Evolutionary conservation across 2,329 filamentous ascomycete genomes (phyloP).

Genomic region (Blastomyces parvus): DNA sequence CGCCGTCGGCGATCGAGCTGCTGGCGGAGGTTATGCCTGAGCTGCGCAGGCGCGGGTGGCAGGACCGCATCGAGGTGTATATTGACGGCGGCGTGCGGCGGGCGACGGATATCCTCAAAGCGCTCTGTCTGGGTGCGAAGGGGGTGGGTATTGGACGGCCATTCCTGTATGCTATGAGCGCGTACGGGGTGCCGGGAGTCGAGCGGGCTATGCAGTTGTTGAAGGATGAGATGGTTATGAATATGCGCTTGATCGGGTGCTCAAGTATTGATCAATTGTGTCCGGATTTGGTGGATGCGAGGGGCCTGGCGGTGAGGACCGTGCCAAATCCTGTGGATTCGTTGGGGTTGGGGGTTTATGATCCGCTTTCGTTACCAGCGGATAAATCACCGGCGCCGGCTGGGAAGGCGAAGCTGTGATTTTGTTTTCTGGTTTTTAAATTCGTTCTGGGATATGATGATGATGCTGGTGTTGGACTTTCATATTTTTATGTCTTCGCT

Average conservation of each 20-base stretch:
- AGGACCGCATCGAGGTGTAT: constrained; percentile 74
- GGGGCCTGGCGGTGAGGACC: constrained; percentile 51
- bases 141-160: constrained; percentile 91
- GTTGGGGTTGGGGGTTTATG: constrained; percentile 49
- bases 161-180: constrained; percentile 92
- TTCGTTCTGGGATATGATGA: not conserved
- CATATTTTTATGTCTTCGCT: not conserved
- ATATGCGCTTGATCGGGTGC: constrained; percentile 87
- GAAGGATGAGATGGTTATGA: constrained; percentile 98
- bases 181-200: constrained; percentile 79
- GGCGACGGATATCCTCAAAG: constrained; percentile 91
- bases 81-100: constrained; percentile 85
- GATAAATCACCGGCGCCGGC: constrained; percentile 39
- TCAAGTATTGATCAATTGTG: constrained; percentile 66
- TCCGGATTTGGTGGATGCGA: constrained; percentile 67
- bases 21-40: constrained; percentile 89
- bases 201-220: constrained; percentile 85
- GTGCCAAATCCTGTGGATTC: constrained; percentile 53
- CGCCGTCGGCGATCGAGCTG: constrained; percentile 79
- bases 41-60: constrained; percentile 61
- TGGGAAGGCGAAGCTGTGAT: constrained; percentile 38
- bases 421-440: not conserved
- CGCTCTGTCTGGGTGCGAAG: constrained; percentile 79
- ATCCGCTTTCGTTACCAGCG: constrained; percentile 42
- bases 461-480: constrained; percentile 6